phyloP scores from a whole-genome alignment of 106 monocot species.

The Dioscorea zingiberensis region DNA sequence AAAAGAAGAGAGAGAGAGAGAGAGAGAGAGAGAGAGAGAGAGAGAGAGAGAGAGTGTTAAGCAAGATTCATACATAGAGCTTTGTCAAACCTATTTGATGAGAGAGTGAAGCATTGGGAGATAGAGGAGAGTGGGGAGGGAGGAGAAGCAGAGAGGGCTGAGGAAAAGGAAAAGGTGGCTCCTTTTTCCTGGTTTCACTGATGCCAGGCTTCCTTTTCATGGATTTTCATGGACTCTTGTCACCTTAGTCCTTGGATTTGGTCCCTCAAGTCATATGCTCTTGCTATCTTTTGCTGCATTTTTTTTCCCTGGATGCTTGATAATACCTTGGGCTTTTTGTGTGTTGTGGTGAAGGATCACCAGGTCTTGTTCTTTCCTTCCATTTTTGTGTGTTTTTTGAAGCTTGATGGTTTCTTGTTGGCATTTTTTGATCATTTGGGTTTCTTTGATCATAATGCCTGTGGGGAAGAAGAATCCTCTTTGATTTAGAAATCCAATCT shows the following conservation, averaged over 20 bases:
- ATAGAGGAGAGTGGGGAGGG: neutral
- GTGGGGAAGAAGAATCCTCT: no score
- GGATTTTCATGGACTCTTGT: conserved; percentile 2
- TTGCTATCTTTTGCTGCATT: neutral
- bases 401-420: neutral
- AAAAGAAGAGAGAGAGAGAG: conserved; percentile 10
- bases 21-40: no score
- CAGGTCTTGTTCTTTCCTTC: neutral
- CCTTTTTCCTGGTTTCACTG: conserved; percentile 3
- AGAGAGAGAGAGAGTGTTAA: conserved; percentile 10
- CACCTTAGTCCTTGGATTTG: neutral
- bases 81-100: conserved; percentile 10
- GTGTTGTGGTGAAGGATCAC: neutral
- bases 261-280: neutral
- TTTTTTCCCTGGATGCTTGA: neutral
- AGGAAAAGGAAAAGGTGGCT: conserved; percentile 8
- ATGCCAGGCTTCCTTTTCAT: neutral
- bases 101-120: neutral
- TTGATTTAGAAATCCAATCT: neutral
- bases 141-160: neutral
- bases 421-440: neutral
- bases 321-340: neutral
- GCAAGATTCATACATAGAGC: conserved; percentile 1
- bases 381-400: neutral
- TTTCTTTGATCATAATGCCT: neutral